These are phyloP conservation scores for Mycena maculata DNA, from an alignment of 768 basidiomycete genomes.

Conservation along the genomic window DNA sequence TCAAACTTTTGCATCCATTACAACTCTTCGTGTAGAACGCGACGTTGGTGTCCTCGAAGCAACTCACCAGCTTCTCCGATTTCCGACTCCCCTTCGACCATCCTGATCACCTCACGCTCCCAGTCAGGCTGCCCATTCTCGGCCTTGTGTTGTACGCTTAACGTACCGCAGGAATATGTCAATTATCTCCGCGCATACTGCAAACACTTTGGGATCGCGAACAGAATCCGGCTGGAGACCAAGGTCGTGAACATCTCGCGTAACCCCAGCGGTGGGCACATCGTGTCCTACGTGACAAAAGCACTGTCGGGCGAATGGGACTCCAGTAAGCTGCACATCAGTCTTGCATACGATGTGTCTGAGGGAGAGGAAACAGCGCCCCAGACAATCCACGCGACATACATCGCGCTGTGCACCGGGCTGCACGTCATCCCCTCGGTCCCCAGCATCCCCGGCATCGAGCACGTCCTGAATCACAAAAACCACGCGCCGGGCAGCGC, in stretches of 20 bases:
- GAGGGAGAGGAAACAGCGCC: slow-evolving; percentile 37
- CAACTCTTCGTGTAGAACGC: slow-evolving; percentile 51
- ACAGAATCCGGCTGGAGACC: slow-evolving; percentile 50
- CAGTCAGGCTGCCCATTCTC: slow-evolving; percentile 39
- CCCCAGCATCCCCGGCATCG: slow-evolving; percentile 62
- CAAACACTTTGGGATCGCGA: slow-evolving; percentile 52
- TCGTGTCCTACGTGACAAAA: slow-evolving; percentile 48
- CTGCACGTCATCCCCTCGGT: slow-evolving; percentile 66
- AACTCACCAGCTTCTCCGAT: slow-evolving; percentile 70
- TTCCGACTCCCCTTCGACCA: slow-evolving; percentile 62
- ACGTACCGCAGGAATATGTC: slow-evolving; percentile 56
- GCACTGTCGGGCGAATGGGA: slow-evolving; percentile 43
- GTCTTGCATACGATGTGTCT: neutral
- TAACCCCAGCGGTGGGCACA: slow-evolving; percentile 48
- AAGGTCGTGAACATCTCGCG: slow-evolving; percentile 54
- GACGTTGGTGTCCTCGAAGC: slow-evolving; percentile 66
- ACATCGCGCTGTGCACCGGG: slow-evolving; percentile 65
- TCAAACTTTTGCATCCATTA: neutral
- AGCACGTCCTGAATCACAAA: slow-evolving; percentile 45
- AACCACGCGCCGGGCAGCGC: slow-evolving; percentile 32
- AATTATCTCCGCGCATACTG: slow-evolving; percentile 61
- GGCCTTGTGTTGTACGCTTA: slow-evolving; percentile 7
- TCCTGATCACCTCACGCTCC: slow-evolving; percentile 60
- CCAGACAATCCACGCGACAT: slow-evolving; percentile 48
- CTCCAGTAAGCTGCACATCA: slow-evolving; percentile 35